phyloP scores from a whole-genome alignment of 2,329 filamentous ascomycete genomes.

The Grosmannia penicillata region DNA sequence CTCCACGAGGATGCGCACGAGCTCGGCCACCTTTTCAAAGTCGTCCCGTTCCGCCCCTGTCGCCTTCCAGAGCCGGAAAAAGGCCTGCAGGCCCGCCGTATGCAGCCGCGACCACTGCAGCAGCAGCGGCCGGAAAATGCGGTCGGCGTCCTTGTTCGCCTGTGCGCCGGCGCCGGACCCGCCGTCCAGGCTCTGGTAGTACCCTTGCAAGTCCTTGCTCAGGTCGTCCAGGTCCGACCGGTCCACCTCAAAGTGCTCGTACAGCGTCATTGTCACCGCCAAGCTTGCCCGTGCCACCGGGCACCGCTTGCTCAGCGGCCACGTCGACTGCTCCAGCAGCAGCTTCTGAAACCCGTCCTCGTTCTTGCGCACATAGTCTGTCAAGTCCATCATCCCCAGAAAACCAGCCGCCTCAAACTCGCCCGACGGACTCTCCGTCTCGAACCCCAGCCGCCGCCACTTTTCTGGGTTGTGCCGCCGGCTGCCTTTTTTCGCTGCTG shows the following conservation, averaged over 20 bases:
- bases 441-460: constrained; percentile 85
- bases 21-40: constrained; percentile 83
- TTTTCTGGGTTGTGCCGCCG: constrained; percentile 74
- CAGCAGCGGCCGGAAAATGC: constrained; percentile 71
- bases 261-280: constrained; percentile 74
- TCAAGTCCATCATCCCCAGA: constrained; percentile 92
- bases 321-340: constrained; percentile 73
- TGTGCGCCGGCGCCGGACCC: background rate
- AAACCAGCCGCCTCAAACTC: constrained; percentile 83
- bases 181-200: constrained; percentile 60
- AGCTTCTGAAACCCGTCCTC: constrained; percentile 89
- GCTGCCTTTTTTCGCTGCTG: constrained; percentile 38
- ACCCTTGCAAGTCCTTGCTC: constrained; percentile 35
- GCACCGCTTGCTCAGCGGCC: constrained; percentile 57
- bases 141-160: constrained; percentile 58
- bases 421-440: constrained; percentile 69
- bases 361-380: constrained; percentile 83
- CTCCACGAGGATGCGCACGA: constrained; percentile 80
- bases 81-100: constrained; percentile 69
- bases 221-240: constrained; percentile 66
- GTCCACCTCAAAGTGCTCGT: constrained; percentile 92
- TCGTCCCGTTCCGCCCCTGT: constrained; percentile 75
- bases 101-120: constrained; percentile 90
- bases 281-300: constrained; percentile 79
- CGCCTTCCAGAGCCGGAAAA: constrained; percentile 84